Evolutionary conservation across 257 asterid genomes (phyloP).

Genomic region (Ilex asprella): DNA sequence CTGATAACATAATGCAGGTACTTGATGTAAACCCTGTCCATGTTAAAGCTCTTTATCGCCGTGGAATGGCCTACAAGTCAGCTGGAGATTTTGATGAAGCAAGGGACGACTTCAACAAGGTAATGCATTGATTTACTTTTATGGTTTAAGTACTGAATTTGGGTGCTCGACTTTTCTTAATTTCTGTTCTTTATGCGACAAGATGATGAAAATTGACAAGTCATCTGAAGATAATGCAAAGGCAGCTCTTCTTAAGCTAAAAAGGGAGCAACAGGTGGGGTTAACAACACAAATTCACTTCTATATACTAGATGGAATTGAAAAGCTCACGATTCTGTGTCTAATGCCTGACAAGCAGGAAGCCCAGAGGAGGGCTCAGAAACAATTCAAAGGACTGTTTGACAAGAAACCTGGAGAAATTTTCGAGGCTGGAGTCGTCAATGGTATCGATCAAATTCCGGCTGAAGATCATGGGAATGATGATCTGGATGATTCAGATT

Average conservation of each 20-base stretch:
- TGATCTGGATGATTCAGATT: conserved; percentile 27
- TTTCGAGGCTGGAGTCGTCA: conserved; percentile 44
- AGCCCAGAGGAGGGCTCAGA: conserved; percentile 51
- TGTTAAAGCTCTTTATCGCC: conserved; percentile 86
- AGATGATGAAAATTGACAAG: conserved; percentile 83
- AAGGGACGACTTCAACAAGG: conserved; percentile 84
- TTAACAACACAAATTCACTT: conserved; percentile 1
- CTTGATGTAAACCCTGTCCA: conserved; percentile 86
- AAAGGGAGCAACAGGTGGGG: conserved; percentile 88
- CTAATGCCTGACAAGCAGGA: conserved; percentile 38
- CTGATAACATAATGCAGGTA: conserved; percentile 38
- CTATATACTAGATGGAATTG: too few species aligned
- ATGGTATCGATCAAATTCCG: conserved; percentile 23
- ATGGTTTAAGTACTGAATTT: neutral
- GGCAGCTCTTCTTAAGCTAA: conserved; percentile 80
- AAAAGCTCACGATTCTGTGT: neutral
- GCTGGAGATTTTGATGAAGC: conserved; percentile 90
- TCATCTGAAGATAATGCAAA: conserved; percentile 72
- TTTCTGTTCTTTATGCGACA: conserved; percentile 8
- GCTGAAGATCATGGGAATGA: conserved; percentile 27
- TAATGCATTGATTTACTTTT: conserved; percentile 4
- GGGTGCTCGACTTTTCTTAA: neutral
- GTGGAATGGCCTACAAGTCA: conserved; percentile 93
- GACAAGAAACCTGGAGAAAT: conserved; percentile 99
- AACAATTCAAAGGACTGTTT: conserved; percentile 82